Percentiles rank a stretch among this genome's conserved stretches.
Conservation (phyloP, 768 basidiomycete genomes). For the Rhodosporidiobolus odoratus region DNA sequence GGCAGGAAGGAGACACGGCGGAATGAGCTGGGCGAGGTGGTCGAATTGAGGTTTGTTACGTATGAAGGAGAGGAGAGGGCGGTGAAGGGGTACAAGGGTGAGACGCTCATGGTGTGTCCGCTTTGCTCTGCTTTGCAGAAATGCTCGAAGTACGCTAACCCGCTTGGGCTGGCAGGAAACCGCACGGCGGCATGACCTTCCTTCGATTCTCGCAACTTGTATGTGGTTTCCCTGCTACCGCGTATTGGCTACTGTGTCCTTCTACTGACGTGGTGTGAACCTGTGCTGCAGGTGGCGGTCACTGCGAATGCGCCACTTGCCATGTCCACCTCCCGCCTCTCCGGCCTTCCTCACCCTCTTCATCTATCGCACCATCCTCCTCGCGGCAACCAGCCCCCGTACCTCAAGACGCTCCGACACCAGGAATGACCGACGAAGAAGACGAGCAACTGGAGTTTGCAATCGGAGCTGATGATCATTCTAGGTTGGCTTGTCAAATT, state of each 20-base stretch:
- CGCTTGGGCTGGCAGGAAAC: slow-evolving; percentile 1
- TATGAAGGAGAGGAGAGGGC: slow-evolving; percentile 27
- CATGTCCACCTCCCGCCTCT: slow-evolving; percentile 34
- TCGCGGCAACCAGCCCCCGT: not conserved
- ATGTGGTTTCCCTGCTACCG: not conserved
- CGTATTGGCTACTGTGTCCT: not conserved
- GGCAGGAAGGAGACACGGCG: slow-evolving; percentile 8
- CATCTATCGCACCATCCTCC: not conserved
- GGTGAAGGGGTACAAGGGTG: slow-evolving; percentile 34
- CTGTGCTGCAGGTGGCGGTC: slow-evolving; percentile 20
- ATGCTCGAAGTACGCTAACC: not conserved
- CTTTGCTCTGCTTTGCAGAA: too few relatives aligned
- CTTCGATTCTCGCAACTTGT: slow-evolving; percentile 39
- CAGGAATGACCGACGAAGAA: slow-evolving; percentile 39
- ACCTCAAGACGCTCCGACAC: slow-evolving; percentile 1
- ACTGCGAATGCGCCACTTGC: slow-evolving; percentile 42
- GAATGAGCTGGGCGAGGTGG: slow-evolving; percentile 31
- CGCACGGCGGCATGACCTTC: slow-evolving; percentile 16
- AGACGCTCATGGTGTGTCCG: slow-evolving; percentile 36
- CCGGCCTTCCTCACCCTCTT: not conserved
- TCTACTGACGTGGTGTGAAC: too few relatives aligned
- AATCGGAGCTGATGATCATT: slow-evolving; percentile 35
- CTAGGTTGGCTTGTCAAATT: slow-evolving; percentile 39
- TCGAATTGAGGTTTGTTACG: slow-evolving; percentile 26
- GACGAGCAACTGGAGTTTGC: slow-evolving; percentile 43